Evolutionary conservation across 495 filamentous ascomycete species (phyloP).

Genomic region (Neurospora sp.): DNA sequence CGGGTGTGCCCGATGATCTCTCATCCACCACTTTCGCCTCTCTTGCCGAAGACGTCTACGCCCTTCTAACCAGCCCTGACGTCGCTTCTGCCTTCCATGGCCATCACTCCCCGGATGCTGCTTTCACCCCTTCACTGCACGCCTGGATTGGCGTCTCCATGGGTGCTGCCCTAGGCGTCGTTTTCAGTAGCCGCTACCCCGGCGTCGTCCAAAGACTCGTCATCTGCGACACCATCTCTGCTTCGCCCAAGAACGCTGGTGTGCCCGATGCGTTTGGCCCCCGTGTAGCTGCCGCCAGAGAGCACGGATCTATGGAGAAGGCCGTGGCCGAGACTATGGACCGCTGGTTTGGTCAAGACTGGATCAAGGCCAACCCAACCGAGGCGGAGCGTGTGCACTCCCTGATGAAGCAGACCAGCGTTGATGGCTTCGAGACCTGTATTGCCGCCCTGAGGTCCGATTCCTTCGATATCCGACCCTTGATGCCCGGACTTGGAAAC

Average conservation of each 20-base stretch:
- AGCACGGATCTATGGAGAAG: constrained; percentile 13
- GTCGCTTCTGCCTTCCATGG: constrained; percentile 3
- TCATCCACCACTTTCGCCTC: constrained; percentile 19
- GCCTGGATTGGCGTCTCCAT: constrained; percentile 27
- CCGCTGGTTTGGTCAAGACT: constrained; percentile 23
- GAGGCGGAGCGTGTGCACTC: constrained; percentile 17
- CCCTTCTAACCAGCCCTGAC: constrained; percentile 13
- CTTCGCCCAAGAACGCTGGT: constrained; percentile 15
- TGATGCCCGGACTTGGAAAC: constrained; percentile 7
- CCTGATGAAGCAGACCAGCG: constrained; percentile 19
- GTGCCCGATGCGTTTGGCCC: constrained; percentile 14
- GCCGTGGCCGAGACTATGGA: constrained; percentile 15
- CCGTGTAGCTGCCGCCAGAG: constrained; percentile 14
- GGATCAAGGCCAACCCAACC: constrained; percentile 18
- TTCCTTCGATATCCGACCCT: constrained; percentile 19
- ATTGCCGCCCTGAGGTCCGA: constrained; percentile 17
- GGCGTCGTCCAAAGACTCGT: constrained; percentile 15
- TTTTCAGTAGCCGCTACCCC: constrained; percentile 19
- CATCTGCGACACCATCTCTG: constrained; percentile 18
- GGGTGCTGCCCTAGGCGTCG: constrained; percentile 22
- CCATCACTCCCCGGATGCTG: neutral
- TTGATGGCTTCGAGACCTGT: constrained; percentile 26
- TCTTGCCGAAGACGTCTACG: constrained; percentile 21
- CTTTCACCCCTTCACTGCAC: constrained; percentile 8
- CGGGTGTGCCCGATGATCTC: constrained; percentile 14